These are phyloP conservation scores for Pseudonitzschia delicatissima DNA, from an alignment of 108 stramenopile species.

Conservation along the genomic window DNA sequence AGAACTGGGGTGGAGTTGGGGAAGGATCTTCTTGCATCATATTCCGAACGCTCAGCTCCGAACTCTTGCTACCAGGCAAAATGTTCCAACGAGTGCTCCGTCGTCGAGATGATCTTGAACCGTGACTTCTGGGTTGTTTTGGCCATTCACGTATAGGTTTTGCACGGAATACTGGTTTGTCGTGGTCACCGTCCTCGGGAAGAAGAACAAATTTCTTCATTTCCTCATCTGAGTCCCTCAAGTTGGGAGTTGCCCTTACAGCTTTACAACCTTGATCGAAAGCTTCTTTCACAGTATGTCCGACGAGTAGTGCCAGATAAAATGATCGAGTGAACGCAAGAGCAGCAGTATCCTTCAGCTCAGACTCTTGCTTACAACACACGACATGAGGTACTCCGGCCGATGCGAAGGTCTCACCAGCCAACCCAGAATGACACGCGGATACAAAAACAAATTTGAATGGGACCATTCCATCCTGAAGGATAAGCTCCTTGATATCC, in stretches of 20 bases:
- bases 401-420: constrained; percentile 84
- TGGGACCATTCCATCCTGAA: constrained; percentile 43
- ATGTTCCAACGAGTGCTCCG: constrained; percentile 20
- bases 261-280: constrained; percentile 85
- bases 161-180: constrained; percentile 72
- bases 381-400: constrained; percentile 96
- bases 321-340: constrained; percentile 81
- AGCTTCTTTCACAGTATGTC: constrained; percentile 75
- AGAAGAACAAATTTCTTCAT: constrained; percentile 84
- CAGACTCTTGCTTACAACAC: constrained; percentile 79
- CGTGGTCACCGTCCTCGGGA: constrained; percentile 79
- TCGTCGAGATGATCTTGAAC: constrained; percentile 13
- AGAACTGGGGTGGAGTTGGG: constrained; percentile 78
- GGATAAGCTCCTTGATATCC: constrained; percentile 56
- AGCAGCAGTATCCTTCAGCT: constrained; percentile 82
- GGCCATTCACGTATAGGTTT: constrained; percentile 63
- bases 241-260: constrained; percentile 67
- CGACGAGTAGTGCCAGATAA: constrained; percentile 74
- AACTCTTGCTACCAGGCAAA: constrained; percentile 21
- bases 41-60: constrained; percentile 45
- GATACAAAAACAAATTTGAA: constrained; percentile 94
- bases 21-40: constrained; percentile 65
- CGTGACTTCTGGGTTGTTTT: constrained; percentile 18
- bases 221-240: constrained; percentile 56
- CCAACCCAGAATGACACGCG: constrained; percentile 82